phyloP scores from a whole-genome alignment of 2,329 filamentous ascomycete species.

The Calonectria honghensis region DNA sequence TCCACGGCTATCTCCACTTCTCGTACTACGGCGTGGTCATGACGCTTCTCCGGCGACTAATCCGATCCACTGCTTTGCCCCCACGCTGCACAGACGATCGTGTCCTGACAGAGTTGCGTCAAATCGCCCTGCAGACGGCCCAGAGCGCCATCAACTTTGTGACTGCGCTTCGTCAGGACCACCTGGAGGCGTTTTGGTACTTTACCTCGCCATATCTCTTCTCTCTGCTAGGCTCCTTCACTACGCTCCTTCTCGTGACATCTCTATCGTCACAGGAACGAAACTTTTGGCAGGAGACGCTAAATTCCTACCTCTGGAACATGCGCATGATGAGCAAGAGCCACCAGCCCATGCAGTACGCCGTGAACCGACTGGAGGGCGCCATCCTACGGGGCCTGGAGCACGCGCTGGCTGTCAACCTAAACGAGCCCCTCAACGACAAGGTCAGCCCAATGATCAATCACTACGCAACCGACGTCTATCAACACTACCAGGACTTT shows the following conservation, averaged over 20 bases:
- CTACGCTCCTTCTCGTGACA: conserved; percentile 60
- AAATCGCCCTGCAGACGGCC: conserved; percentile 57
- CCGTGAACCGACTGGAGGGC: conserved; percentile 61
- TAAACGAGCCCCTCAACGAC: conserved; percentile 58
- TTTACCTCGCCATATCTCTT: conserved; percentile 63
- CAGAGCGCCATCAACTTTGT: conserved; percentile 61
- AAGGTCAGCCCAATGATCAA: conserved; percentile 55
- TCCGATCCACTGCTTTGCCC: conserved; percentile 59
- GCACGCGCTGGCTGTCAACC: conserved; percentile 60
- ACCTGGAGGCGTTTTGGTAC: conserved; percentile 65
- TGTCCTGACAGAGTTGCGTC: conserved; percentile 56
- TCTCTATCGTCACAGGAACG: conserved; percentile 57
- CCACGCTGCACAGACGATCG: conserved; percentile 56
- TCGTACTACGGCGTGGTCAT: conserved; percentile 69
- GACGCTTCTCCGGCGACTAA: conserved; percentile 66
- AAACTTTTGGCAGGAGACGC: conserved; percentile 58
- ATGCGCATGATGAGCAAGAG: conserved; percentile 61
- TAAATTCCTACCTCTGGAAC: conserved; percentile 60
- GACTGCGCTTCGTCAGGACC: conserved; percentile 58
- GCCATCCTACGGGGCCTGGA: conserved; percentile 62
- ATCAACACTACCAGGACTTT: conserved; percentile 59
- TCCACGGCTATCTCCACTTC: conserved; percentile 64
- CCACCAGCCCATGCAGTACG: conserved; percentile 61
- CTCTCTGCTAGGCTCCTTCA: conserved; percentile 63
- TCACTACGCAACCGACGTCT: conserved; percentile 54